A percentile compares a stretch with the other conserved stretches of the same genome.
These are phyloP conservation scores for Podospora appendiculata DNA, from an alignment of 495 filamentous ascomycete species.

Conservation along the genomic window DNA sequence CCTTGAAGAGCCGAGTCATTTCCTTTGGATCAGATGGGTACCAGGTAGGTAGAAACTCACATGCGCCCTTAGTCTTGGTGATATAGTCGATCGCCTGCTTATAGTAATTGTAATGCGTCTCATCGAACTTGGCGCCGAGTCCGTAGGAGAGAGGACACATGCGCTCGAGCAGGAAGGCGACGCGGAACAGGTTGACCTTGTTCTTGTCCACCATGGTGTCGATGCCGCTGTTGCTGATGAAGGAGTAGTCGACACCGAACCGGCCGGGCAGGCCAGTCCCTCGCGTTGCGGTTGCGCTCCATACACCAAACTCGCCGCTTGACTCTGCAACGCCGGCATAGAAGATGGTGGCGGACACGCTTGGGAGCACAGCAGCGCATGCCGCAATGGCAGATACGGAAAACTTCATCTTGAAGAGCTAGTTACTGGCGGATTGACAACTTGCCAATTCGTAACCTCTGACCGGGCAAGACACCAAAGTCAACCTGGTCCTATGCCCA, in stretches of 20 bases:
- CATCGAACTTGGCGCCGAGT: slow-evolving; percentile 44
- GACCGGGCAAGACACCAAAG: too few species aligned
- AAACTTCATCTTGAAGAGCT: background rate
- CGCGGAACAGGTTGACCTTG: slow-evolving; percentile 43
- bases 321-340: slow-evolving; percentile 48
- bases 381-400: background rate
- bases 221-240: slow-evolving; percentile 38
- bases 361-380: slow-evolving; percentile 15
- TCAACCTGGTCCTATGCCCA: too few species aligned
- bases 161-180: slow-evolving; percentile 47
- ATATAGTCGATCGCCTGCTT: slow-evolving; percentile 45
- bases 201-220: slow-evolving; percentile 41
- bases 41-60: slow-evolving; percentile 13
- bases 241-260: slow-evolving; percentile 45
- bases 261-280: slow-evolving; percentile 42
- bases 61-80: slow-evolving; percentile 40
- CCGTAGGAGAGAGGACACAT: slow-evolving; percentile 43
- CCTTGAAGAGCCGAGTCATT: background rate
- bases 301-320: slow-evolving; percentile 46
- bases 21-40: background rate
- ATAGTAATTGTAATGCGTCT: slow-evolving; percentile 42
- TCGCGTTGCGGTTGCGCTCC: slow-evolving; percentile 24
- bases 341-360: slow-evolving; percentile 40
- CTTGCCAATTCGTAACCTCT: too few species aligned
- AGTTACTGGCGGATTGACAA: background rate